Percentiles rank a stretch among this genome's conserved stretches.
Conservation (phyloP, 345 rosid genomes). For the Cardamine resedifolia region DNA sequence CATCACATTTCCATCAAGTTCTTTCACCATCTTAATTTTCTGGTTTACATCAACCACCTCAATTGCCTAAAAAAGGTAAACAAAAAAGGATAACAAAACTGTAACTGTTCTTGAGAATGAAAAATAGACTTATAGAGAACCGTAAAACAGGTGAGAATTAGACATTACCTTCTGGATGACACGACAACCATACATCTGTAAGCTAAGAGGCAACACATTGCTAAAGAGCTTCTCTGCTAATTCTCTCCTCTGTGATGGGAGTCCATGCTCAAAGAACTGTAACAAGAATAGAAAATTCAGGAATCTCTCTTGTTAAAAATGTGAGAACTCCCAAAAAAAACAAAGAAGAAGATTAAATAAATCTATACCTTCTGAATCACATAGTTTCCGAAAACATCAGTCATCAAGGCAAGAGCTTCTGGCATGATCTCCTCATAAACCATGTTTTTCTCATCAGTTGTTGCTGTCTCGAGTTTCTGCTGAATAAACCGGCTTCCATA, state of each 20-base stretch:
- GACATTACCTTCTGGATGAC: conserved; percentile 87
- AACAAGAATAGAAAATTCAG: neutral
- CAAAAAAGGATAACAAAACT: neutral
- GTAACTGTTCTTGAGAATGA: neutral
- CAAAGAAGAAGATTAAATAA: neutral
- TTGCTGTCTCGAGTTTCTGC: conserved; percentile 94
- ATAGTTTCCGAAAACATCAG: conserved; percentile 94
- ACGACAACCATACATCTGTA: conserved; percentile 99
- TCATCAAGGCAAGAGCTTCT: conserved; percentile 75
- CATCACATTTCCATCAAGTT: conserved; percentile 92
- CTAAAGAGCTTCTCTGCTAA: conserved; percentile 76
- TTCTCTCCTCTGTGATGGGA: conserved; percentile 75
- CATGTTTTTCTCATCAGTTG: conserved; percentile 79
- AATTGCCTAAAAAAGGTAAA: conserved; percentile 56
- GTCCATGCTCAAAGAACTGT: conserved; percentile 98
- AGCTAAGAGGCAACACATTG: conserved; percentile 82
- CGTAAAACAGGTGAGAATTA: neutral
- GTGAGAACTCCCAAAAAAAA: neutral
- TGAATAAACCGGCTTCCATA: conserved; percentile 97
- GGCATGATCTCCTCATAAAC: conserved; percentile 90
- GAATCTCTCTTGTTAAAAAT: neutral
- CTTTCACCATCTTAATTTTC: conserved; percentile 81
- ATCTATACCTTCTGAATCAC: conserved; percentile 83
- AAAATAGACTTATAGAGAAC: neutral
- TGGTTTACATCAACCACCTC: conserved; percentile 91